phyloP scores from a whole-genome alignment of 2,329 filamentous ascomycete species.

The Colletotrichum euphorbiae region DNA sequence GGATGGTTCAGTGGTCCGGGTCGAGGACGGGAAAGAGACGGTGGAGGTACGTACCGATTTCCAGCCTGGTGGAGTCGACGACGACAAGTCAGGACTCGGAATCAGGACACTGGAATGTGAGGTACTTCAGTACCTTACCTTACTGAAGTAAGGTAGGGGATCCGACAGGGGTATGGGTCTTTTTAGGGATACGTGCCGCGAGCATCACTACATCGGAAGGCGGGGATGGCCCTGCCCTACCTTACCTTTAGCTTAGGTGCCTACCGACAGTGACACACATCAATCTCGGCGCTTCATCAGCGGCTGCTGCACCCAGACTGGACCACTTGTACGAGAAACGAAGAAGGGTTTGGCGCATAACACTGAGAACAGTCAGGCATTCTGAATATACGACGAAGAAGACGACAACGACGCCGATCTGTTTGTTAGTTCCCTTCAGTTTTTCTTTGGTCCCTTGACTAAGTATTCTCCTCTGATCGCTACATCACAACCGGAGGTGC shows the following conservation, averaged over 20 bases:
- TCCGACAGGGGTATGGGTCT: background rate
- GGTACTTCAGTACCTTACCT: too few species aligned
- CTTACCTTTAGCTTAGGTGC: too few species aligned
- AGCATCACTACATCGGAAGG: background rate
- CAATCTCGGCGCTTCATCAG: conserved; percentile 1
- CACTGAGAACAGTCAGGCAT: too few species aligned
- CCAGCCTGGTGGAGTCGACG: conserved; percentile 9
- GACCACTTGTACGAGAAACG: conserved; percentile 34
- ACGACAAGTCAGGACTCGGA: too few species aligned
- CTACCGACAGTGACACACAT: background rate
- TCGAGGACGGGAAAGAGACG: conserved; percentile 24
- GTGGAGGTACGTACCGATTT: conserved; percentile 29
- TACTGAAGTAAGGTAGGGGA: background rate
- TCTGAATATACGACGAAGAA: too few species aligned
- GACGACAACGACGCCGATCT: too few species aligned
- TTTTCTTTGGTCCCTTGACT: too few species aligned
- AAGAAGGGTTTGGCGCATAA: conserved; percentile 18
- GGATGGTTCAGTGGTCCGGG: conserved; percentile 11
- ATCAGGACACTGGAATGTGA: too few species aligned
- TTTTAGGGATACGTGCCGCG: too few species aligned
- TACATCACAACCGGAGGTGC: too few species aligned
- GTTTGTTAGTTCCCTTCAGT: too few species aligned
- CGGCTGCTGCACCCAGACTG: conserved; percentile 15
- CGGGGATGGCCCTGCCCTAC: background rate
- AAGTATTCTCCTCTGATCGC: too few species aligned